These are phyloP conservation scores for Leccinum pachyderme DNA, from an alignment of 1,284 basidiomycete species.

Conservation along the genomic window DNA sequence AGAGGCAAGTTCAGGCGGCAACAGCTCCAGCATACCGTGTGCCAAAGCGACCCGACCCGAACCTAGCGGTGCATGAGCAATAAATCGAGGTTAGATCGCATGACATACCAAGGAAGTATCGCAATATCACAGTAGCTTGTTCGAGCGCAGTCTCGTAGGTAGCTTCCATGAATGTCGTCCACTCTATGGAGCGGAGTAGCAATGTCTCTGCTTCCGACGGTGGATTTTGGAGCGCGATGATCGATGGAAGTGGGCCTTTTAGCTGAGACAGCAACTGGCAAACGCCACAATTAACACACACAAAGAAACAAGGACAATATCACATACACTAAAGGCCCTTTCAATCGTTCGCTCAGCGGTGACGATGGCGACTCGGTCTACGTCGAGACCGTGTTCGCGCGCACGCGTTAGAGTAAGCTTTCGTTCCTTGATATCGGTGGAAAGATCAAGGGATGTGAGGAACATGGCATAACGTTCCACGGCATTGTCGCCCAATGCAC, in stretches of 20 bases:
- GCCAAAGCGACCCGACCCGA: conserved; percentile 75
- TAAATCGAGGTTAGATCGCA: neutral
- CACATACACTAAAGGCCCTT: conserved; percentile 63
- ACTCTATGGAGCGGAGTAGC: conserved; percentile 88
- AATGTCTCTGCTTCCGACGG: conserved; percentile 60
- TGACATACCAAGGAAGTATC: conserved; percentile 80
- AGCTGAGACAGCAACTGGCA: conserved; percentile 50
- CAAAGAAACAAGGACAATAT: conserved; percentile 3
- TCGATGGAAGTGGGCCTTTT: conserved; percentile 60
- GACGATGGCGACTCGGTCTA: conserved; percentile 76
- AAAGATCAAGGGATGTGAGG: conserved; percentile 79
- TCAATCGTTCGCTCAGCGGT: conserved; percentile 82
- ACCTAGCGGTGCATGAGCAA: conserved; percentile 41
- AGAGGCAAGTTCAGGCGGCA: conserved; percentile 63
- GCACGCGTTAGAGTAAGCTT: conserved; percentile 76
- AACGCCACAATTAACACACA: conserved; percentile 6
- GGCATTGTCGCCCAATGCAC: conserved; percentile 87
- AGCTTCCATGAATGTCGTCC: conserved; percentile 80
- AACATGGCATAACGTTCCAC: conserved; percentile 92
- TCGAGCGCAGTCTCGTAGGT: conserved; percentile 80
- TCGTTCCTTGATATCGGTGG: conserved; percentile 66
- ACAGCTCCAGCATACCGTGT: conserved; percentile 57
- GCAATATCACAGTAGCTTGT: conserved; percentile 81
- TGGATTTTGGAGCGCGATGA: conserved; percentile 50
- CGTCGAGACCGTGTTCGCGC: conserved; percentile 81